These are phyloP conservation scores for Boletus huronensis DNA, from an alignment of 768 basidiomycete species.

Conservation along the genomic window DNA sequence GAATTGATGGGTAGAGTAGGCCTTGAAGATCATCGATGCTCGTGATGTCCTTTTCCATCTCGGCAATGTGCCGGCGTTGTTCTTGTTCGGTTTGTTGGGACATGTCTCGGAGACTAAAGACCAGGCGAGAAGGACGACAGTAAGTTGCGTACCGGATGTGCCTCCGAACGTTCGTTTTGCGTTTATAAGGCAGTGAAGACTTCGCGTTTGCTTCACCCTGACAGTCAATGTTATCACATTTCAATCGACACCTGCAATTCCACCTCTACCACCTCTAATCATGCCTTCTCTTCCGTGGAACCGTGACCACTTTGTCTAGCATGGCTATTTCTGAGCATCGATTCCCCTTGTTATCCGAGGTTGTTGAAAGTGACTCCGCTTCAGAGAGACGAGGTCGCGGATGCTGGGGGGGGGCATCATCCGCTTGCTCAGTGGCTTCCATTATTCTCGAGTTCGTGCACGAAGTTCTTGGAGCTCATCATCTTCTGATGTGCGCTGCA, in stretches of 20 bases:
- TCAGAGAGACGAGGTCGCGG: constrained; percentile 81
- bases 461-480: constrained; percentile 75
- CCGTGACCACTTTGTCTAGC: constrained; percentile 95
- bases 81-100: constrained; percentile 86
- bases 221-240: constrained; percentile 2
- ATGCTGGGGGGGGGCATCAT: constrained; percentile 87
- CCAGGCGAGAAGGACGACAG: neutral
- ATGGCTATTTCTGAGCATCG: constrained; percentile 90
- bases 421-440: constrained; percentile 81
- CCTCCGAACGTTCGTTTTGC: constrained; percentile 93
- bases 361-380: constrained; percentile 80
- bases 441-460: constrained; percentile 79
- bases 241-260: constrained; percentile 63
- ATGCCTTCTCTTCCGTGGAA: constrained; percentile 88
- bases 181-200: constrained; percentile 72
- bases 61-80: constrained; percentile 70
- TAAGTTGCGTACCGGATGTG: constrained; percentile 59
- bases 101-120: constrained; percentile 75
- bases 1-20: constrained; percentile 25
- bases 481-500: constrained; percentile 42
- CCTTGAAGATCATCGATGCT: constrained; percentile 79
- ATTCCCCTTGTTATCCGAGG: constrained; percentile 66
- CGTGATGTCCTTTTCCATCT: constrained; percentile 87
- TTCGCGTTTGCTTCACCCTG: constrained; percentile 40
- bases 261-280: constrained; percentile 79